phyloP scores from a whole-genome alignment of 768 basidiomycete species.

The Termitomyces sp. region DNA sequence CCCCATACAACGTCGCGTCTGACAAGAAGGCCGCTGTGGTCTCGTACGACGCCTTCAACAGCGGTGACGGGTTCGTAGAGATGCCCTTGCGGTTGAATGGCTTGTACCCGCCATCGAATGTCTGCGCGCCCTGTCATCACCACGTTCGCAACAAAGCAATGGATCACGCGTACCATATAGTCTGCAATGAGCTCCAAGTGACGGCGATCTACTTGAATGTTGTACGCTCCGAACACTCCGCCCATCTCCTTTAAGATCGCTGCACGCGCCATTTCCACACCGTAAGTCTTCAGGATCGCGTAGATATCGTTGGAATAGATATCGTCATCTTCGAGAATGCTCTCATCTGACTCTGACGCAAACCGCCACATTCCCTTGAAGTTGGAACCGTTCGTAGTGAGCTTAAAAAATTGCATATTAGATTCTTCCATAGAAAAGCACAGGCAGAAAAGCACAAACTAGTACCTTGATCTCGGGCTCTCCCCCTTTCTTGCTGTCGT shows the following conservation, averaged over 20 bases:
- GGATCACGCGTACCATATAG: conserved; percentile 80
- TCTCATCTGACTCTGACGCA: conserved; percentile 46
- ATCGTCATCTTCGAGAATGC: conserved; percentile 69
- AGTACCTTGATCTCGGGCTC: conserved; percentile 48
- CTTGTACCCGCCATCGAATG: conserved; percentile 96
- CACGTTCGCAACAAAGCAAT: not conserved
- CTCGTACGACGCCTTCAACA: conserved; percentile 97
- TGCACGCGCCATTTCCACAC: conserved; percentile 93
- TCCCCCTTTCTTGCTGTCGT: conserved; percentile 50
- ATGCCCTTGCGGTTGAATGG: conserved; percentile 98
- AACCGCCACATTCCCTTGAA: conserved; percentile 86
- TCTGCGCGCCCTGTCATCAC: conserved; percentile 44
- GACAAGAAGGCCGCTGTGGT: conserved; percentile 92
- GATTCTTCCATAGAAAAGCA: not conserved
- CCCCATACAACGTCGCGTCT: conserved; percentile 91
- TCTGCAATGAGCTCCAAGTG: conserved; percentile 97
- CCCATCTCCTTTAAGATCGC: conserved; percentile 90
- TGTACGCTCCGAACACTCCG: conserved; percentile 91
- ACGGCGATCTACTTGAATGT: conserved; percentile 89
- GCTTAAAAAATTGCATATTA: conserved; percentile 33
- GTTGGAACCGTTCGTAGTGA: conserved; percentile 93
- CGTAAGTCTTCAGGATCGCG: conserved; percentile 86
- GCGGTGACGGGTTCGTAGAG: conserved; percentile 87
- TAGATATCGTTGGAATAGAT: conserved; percentile 96
- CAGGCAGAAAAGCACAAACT: not conserved